Base-by-base conservation (phyloP, 495 filamentous ascomycete genomes). In the Penicillium robsamsonii region DNA sequence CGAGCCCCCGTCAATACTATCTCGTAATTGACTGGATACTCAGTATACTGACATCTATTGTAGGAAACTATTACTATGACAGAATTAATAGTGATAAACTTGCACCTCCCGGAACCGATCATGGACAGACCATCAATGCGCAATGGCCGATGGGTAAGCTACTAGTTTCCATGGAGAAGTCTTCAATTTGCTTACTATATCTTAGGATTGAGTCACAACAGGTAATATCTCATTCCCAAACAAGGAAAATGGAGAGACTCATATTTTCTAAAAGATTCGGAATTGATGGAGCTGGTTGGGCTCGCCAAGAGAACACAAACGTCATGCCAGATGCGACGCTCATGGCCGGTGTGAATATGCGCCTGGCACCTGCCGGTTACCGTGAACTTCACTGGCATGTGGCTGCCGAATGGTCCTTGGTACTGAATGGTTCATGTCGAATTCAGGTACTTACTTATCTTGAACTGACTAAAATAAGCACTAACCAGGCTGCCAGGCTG, bases 281-380 rank as follows among this genome's bases (percentile, higher is more conserved):
- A 24, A 70, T 77, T 2, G 72, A 78, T 24, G 70, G 69, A 44
- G 77, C 84, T 7, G 88, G 88, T 1, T 92, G 84, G 85, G 84
- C 87, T 20, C 73, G 88, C 8, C 85, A 90, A 64, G 79, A 90
- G 67, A 87, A 88, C 53, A 66, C 73, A 2, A 70, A 75, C 10
- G 80, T 87, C 17, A 76, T 91, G 58, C 87, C 88, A 1, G 75
- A 72, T 30, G 85, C 86, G 13, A 84, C 71, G 9, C 77, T 77
- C 49, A 87, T 92, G 83, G 87, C 88, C 1, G 88, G 88, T 47
- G 88, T 91, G 1, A 82, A 91, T 60, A 92, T 92, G 88, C 79
- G 87, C 27, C 80, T 92, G 4, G 82, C 81, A 44, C 80, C 84
- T 3, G 72, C 79, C 38, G 85, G 78, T 0, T 89, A 89, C 58